Evolutionary conservation across 2,329 filamentous ascomycete genomes (phyloP).

Genomic region (Pseudogymnoascus pannorum): DNA sequence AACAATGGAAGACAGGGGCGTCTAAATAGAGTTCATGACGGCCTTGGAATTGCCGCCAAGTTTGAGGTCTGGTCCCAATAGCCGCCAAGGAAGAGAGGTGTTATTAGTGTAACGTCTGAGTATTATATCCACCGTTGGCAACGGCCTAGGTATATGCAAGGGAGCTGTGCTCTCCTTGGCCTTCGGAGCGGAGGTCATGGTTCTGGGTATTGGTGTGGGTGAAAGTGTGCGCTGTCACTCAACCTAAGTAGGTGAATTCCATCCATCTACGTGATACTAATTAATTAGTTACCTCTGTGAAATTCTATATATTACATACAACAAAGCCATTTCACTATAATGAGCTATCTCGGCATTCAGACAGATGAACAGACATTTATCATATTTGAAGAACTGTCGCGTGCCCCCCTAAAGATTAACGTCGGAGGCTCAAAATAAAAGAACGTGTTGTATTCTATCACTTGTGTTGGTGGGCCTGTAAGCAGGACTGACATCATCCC

Average conservation of each 20-base stretch:
- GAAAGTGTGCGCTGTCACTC: no score
- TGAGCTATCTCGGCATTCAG: background rate
- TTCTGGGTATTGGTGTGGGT: no score
- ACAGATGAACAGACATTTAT: no score
- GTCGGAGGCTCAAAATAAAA: background rate
- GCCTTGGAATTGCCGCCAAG: background rate
- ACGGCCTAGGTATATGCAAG: background rate
- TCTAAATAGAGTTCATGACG: background rate
- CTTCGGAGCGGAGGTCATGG: background rate
- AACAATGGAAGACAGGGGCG: background rate
- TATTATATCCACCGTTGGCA: background rate
- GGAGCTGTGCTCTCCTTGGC: background rate
- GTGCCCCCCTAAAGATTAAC: no score
- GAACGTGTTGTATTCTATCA: background rate
- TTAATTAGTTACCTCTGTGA: no score
- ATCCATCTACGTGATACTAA: no score
- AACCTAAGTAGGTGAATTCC: no score
- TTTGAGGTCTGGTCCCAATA: background rate
- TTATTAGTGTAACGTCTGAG: background rate
- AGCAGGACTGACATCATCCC: conserved; percentile 1
- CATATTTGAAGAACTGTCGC: no score
- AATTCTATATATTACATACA: no score
- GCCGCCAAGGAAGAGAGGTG: background rate
- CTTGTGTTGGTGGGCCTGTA: background rate
- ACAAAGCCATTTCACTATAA: no score